These are phyloP conservation scores for Talaromyces atroroseus DNA, from an alignment of 2,329 filamentous ascomycete species.

Conservation along the genomic window DNA sequence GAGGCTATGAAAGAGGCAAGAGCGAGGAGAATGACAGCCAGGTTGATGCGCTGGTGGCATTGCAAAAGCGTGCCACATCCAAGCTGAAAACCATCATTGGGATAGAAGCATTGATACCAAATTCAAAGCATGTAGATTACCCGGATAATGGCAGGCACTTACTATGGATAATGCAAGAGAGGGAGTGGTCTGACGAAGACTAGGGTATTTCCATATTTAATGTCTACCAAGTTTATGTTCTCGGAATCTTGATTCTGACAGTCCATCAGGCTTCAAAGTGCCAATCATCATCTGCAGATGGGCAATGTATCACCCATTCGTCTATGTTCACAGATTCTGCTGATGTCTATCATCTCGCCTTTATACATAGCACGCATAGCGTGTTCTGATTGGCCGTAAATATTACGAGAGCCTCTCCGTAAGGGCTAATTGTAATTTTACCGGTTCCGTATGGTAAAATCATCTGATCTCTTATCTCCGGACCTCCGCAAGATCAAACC, in stretches of 20 bases:
- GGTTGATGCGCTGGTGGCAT: background rate
- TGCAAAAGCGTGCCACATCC: background rate
- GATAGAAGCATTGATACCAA: conserved; percentile 4
- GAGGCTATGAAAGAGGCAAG: conserved; percentile 6
- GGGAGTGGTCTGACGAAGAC: conserved; percentile 8
- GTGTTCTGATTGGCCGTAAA: background rate
- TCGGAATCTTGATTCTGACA: background rate
- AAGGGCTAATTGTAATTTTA: background rate
- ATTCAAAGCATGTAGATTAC: background rate
- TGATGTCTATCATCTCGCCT: background rate
- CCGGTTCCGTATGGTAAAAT: conserved; percentile 1
- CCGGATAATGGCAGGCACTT: conserved; percentile 2
- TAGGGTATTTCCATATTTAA: background rate
- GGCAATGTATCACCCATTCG: background rate
- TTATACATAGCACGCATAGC: background rate
- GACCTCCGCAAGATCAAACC: background rate
- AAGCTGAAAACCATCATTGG: conserved; percentile 4
- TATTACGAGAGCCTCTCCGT: background rate
- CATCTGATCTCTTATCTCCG: conserved; percentile 7
- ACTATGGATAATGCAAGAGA: conserved; percentile 4
- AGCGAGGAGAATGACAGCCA: background rate
- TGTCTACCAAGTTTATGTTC: background rate
- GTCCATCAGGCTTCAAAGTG: background rate
- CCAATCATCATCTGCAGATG: too few relatives aligned
- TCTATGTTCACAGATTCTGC: background rate